Base-by-base conservation (phyloP, 441 rosid genomes). In the Euphorbia schlechtendalii region DNA sequence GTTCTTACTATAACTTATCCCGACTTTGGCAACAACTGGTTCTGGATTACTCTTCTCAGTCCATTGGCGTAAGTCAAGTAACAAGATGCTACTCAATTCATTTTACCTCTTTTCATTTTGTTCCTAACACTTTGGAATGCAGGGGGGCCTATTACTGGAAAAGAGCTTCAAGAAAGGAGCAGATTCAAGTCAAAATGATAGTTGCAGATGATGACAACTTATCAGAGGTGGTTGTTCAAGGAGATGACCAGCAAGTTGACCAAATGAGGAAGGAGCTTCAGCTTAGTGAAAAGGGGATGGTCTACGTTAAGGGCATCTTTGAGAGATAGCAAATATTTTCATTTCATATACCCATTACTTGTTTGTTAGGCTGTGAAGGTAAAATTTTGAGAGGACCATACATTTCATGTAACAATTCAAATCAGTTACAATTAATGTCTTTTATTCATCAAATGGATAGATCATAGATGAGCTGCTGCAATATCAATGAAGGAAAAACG, bases 121-220 rank as follows among this genome's bases (percentile, higher is more conserved):
- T 32, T 32, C 34, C 34, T 32, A 32, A 32, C 34, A 2, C 34
- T 32, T 71, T 65, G 55, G 51, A 51, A 59, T 76, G 76, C 84
- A 92, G 96, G 36, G 97, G 97, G 46, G 92, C 77, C n/a, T 92
- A 88, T 74, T 90, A 92, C 66, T 86, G 96, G 94, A 88, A 79
- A 61, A 70, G 81, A 64, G 98, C 96, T 20, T 92, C 96, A 2
- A 84, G 96, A 71, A 90, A 81, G 73, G 96, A 86, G 78, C 88
- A 90, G 82, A 86, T 92, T 51, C 84, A 92, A 73, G 96, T 92
- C 64, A 90, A 83, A 77, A 76, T 88, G 88, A 64, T 85, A 36
- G 78, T 90, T 6, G 88, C 73, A 9, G 85, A 76, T 1, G 82
- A 84, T 1, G 90, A 89, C 25, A 79, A 56, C 4, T 30, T 86